Evolutionary conservation across 345 rosid species (phyloP), one percentile per base, ranked within the genome.

Genomic region (Noccaea caerulescens): DNA sequence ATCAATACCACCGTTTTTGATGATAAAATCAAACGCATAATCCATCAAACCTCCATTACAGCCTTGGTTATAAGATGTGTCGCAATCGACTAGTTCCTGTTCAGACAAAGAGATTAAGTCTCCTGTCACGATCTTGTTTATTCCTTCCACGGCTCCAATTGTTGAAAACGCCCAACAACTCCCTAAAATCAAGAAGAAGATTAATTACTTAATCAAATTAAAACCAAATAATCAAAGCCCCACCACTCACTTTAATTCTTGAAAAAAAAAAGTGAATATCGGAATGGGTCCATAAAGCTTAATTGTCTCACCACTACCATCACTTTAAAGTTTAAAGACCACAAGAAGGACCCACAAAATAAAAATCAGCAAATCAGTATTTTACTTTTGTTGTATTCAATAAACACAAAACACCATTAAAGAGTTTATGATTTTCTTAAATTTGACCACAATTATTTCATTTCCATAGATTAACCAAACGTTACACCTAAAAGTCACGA

Each of bases 101-200:
- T 94, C 99, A 1, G 99, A 94, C 46, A 94, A 79, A 1, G 82
- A 50, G 71, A 91, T 80, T 27, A 94, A 36, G 4, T 84, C 93
- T 5, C 97, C 96, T 0, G 97, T 94, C 44, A 84, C 89, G 6
- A 94, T 85, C 82, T 89, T 73, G 87, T 89, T 94, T 38, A 94
- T 81, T 30, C 99, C 99, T 72, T 94, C 99, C 77, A 94, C 97
- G 0, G 96, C 88, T 20, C 92, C 95, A 53, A 94, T 75, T 0
- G 97, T 76, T 27, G 99, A 88, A 69, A 94, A 94, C 0, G 99
- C 99, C 99, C 99, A 94, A 84, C 99, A 94, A 61, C 96, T 88
- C 88, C 99, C 99, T 90, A 8, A 63, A 4, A 34, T 12, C 32
- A 49, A 69, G 0, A 49, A 63, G 12, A 32, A 58, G 55, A 63